Percentiles rank a stretch among this genome's conserved stretches.
Conservation (phyloP, 208 protist genomes). For the Crithidia brevicula region DNA sequence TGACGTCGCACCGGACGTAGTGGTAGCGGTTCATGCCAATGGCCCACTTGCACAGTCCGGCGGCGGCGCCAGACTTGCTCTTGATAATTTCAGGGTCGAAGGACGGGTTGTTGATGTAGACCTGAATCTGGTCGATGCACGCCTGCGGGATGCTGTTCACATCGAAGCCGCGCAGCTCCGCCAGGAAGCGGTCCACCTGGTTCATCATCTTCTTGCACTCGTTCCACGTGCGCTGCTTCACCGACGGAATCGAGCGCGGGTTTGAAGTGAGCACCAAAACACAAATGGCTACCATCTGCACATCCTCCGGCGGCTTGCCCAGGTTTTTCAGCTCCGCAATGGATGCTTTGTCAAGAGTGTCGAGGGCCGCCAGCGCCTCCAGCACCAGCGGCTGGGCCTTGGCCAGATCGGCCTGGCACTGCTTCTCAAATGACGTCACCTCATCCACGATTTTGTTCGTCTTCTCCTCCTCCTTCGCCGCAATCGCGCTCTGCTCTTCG, state of each 20-base stretch:
- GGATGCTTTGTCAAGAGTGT: slow-evolving; percentile 98
- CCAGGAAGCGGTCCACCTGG: slow-evolving; percentile 95
- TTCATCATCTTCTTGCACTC: slow-evolving; percentile 98
- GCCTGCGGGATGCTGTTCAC: slow-evolving; percentile 96
- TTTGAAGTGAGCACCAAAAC: slow-evolving; percentile 95
- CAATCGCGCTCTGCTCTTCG: slow-evolving; percentile 94
- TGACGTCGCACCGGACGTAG: slow-evolving; percentile 96
- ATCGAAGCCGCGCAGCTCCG: slow-evolving; percentile 94
- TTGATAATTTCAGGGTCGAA: slow-evolving; percentile 94
- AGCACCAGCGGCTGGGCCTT: slow-evolving; percentile 95
- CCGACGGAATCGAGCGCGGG: slow-evolving; percentile 83
- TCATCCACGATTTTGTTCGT: slow-evolving; percentile 95
- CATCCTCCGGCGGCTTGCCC: slow-evolving; percentile 94
- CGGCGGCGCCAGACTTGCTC: slow-evolving; percentile 96
- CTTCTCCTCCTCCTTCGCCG: slow-evolving; percentile 96
- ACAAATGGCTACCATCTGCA: slow-evolving; percentile 96
- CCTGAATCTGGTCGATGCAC: slow-evolving; percentile 95
- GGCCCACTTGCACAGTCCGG: slow-evolving; percentile 97
- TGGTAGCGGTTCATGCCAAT: slow-evolving; percentile 97
- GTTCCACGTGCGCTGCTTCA: slow-evolving; percentile 95
- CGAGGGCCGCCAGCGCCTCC: slow-evolving; percentile 95
- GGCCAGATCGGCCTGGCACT: slow-evolving; percentile 90
- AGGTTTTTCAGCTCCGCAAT: slow-evolving; percentile 98
- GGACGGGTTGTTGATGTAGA: slow-evolving; percentile 92
- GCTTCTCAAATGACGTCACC: slow-evolving; percentile 85